phyloP scores from a whole-genome alignment of 805 yeast genomes.

The Candida mattraensis region DNA sequence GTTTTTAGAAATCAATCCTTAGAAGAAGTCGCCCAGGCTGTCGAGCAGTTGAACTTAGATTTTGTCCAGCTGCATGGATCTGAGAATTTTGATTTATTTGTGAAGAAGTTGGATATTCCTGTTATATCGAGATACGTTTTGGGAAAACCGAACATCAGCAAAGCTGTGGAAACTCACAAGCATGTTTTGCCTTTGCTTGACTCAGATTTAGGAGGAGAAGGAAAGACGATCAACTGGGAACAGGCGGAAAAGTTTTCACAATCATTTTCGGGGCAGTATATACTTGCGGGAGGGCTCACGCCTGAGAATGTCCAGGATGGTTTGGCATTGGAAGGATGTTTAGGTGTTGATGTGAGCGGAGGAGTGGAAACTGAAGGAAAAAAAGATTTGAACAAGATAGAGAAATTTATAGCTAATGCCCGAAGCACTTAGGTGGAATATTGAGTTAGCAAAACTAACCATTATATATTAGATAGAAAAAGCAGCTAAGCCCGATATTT shows the following conservation, averaged over 20 bases:
- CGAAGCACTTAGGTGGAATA: conserved; percentile 17
- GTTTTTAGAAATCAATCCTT: conserved; percentile 83
- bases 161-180: conserved; percentile 29
- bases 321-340: conserved; percentile 49
- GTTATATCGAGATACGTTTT: conserved; percentile 76
- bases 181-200: conserved; percentile 70
- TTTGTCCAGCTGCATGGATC: conserved; percentile 88
- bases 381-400: conserved; percentile 69
- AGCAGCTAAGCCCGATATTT: background rate
- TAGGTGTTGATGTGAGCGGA: conserved; percentile 93
- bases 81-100: conserved; percentile 51
- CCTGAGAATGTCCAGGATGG: conserved; percentile 72
- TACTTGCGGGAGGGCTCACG: conserved; percentile 88
- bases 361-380: conserved; percentile 84
- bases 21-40: conserved; percentile 52
- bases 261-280: conserved; percentile 37
- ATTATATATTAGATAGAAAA: background rate
- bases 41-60: conserved; percentile 55
- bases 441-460: background rate
- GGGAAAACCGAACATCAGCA: conserved; percentile 38
- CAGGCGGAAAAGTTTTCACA: conserved; percentile 40
- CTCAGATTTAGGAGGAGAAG: conserved; percentile 91
- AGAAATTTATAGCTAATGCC: conserved; percentile 56
- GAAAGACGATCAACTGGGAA: conserved; percentile 75
- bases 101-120: conserved; percentile 44